Evolutionary conservation across 208 protist genomes (phyloP), one percentile per base, ranked within the genome.

Genomic region (Trypanosoma congolense): DNA sequence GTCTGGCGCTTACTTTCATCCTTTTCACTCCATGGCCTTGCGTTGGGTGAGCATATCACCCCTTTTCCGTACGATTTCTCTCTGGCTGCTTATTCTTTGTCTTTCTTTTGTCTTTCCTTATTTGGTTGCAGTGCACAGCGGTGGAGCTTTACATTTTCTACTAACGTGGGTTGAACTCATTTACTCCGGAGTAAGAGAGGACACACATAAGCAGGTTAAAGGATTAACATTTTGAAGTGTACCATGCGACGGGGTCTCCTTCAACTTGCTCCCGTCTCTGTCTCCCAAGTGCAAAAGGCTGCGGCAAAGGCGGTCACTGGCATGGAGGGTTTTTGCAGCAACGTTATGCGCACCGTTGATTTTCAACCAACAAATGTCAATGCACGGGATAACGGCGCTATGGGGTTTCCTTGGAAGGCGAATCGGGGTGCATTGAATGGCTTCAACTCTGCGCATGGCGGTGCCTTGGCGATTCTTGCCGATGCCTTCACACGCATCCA

Each of bases 401-500:
- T 94, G 2, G 60, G 65, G 18, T 94, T 94, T 43, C 72, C 80
- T 22, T 94, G 80, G 83, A 25, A 47, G 8, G 73, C 74, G 12
- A 75, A 59, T 22, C 57, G 56, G 12, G 72, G 51, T 25, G 58
- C 70, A 21, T 55, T 84, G 28, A 94, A 94, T 65, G 79, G 79
- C 9, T 83, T 94, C 62, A 75, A 73, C 29, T 85, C 83, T n/a
- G 75, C 88, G 0, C 87, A 94, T 53, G 87, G 87, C 31, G 87
- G 87, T n/a, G 73, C 83, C 1, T 66, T 94, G 26, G 77, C 87
- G n/a, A 88, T 78, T 16, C 57, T 94, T 30, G 87, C 78, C 0
- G 83, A 94, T 53, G 52, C 59, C 29, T 94, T 94, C 51, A 94
- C 87, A 6, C 75, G 73, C 56, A 77, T 94, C 42, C 83, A 94